Conservation (phyloP, 2,329 filamentous ascomycete genomes). For the Fusarium bulbicola region DNA sequence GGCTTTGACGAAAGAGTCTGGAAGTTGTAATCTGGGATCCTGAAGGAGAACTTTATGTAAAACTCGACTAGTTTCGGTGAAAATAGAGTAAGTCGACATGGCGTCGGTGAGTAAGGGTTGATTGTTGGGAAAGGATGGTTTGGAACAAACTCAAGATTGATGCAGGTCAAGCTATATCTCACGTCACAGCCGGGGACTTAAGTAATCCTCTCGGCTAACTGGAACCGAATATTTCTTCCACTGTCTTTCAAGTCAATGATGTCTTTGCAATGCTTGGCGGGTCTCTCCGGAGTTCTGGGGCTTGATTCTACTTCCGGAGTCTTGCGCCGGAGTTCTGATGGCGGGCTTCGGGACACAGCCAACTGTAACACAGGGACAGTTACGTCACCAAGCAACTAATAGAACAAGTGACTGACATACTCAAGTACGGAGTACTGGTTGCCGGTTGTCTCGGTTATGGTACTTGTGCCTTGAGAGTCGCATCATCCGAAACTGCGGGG, state of each 20-base stretch:
- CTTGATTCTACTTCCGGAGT: neutral
- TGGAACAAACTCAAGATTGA: neutral
- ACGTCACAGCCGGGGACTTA: neutral
- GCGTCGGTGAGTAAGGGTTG: neutral
- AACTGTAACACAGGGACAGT: no score
- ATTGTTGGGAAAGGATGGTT: neutral
- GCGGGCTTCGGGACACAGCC: neutral
- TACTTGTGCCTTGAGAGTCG: neutral
- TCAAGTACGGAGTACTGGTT: neutral
- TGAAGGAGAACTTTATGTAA: neutral
- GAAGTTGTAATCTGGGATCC: neutral
- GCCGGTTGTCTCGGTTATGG: neutral
- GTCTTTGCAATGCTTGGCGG: neutral
- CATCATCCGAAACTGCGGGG: neutral
- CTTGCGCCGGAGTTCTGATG: neutral
- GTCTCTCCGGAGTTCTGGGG: neutral
- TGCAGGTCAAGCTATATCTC: neutral
- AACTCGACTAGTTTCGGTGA: neutral
- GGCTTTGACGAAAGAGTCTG: neutral
- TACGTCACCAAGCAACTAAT: neutral
- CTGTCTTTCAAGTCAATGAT: neutral
- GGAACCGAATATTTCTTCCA: neutral
- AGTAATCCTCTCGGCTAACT: neutral
- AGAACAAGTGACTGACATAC: neutral
- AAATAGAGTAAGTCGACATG: neutral